Evolutionary conservation across 352 stramenopile genomes (phyloP).

Genomic region (Phytophthora melonis): DNA sequence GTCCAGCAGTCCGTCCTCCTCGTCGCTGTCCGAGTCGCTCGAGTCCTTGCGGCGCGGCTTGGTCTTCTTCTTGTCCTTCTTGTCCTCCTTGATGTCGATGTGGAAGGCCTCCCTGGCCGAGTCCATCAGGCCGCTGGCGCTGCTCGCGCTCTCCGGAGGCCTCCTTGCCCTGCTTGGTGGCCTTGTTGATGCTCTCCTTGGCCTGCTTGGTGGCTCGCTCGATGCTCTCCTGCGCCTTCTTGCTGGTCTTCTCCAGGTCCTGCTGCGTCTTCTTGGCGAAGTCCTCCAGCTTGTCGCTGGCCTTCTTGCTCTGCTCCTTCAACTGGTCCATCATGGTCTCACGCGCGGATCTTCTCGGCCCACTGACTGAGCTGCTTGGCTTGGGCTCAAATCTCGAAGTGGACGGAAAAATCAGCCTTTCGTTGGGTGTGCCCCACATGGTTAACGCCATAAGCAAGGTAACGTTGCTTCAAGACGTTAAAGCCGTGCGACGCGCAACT

Average conservation of each 20-base stretch:
- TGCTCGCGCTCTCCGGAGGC: constrained; percentile 32
- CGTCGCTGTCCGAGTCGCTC: constrained; percentile 47
- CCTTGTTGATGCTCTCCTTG: constrained; percentile 35
- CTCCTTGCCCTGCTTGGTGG: constrained; percentile 34
- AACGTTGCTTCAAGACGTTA: not conserved
- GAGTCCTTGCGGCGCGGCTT: constrained; percentile 39
- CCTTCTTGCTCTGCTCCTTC: constrained; percentile 57
- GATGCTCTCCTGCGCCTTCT: constrained; percentile 40
- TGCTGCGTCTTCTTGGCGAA: constrained; percentile 42
- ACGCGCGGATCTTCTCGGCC: constrained; percentile 11
- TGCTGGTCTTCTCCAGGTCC: constrained; percentile 39
- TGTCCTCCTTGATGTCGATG: constrained; percentile 47
- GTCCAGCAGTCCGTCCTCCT: constrained; percentile 51
- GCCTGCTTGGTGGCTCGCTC: constrained; percentile 35
- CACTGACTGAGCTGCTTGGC: not conserved
- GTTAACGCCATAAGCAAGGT: not conserved
- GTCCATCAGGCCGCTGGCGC: constrained; percentile 23
- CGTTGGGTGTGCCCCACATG: not conserved
- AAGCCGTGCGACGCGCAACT: not conserved
- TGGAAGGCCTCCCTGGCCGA: constrained; percentile 45
- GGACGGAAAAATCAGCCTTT: constrained; percentile 20
- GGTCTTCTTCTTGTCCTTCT: constrained; percentile 43
- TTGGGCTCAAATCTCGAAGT: constrained; percentile 26
- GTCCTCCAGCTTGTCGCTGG: constrained; percentile 40
- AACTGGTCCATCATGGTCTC: constrained; percentile 53